phyloP scores from a whole-genome alignment of 2,329 filamentous ascomycete species.

The Pestalotiopsis sp. region DNA sequence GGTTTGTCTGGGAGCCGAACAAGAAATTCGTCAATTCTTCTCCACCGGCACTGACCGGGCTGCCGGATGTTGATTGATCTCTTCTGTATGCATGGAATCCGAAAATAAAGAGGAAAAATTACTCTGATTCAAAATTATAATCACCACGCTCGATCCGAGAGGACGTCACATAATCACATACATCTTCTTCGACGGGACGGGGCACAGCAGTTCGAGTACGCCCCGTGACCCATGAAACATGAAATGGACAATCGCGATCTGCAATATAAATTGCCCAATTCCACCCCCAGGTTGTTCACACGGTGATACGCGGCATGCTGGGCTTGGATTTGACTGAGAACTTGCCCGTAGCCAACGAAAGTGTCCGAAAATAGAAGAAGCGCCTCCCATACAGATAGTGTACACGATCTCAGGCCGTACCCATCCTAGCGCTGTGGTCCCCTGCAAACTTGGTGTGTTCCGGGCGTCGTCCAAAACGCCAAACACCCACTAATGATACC shows the following conservation, averaged over 20 bases:
- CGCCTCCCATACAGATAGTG: neutral
- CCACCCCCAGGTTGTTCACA: neutral
- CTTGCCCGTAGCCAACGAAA: neutral
- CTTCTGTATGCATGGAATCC: neutral
- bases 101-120: neutral
- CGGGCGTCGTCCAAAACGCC: neutral
- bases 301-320: neutral
- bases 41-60: neutral
- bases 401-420: neutral
- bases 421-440: neutral
- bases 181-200: neutral
- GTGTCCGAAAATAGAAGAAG: neutral
- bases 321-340: neutral
- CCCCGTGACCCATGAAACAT: neutral
- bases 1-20: neutral
- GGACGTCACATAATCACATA: neutral
- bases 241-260: neutral
- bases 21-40: neutral
- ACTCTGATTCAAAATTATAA: neutral
- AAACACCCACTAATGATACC: neutral
- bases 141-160: neutral
- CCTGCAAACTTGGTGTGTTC: neutral
- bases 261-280: neutral
- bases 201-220: neutral
- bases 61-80: neutral